Evolutionary conservation across 169 alveolate genomes (phyloP).

Genomic region (Eimeria sp.): DNA sequence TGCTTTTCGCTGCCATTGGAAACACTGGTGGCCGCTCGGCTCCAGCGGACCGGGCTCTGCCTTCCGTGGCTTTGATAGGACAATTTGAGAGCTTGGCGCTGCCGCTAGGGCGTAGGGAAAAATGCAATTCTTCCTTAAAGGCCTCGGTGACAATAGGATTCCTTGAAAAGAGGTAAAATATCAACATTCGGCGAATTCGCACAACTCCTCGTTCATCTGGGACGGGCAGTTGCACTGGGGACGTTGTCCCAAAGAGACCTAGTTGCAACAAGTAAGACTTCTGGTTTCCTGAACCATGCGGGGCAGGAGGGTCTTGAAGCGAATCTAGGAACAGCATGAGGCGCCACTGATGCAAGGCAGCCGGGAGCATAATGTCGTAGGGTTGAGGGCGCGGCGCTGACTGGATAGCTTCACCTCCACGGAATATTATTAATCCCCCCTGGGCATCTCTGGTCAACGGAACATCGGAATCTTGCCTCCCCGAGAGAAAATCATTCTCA

Average conservation of each 20-base stretch:
- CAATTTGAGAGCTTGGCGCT: neutral
- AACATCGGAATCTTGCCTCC: constrained; percentile 20
- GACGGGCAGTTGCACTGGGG: constrained; percentile 51
- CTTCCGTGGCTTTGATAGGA: neutral
- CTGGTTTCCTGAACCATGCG: neutral
- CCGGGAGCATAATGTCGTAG: constrained; percentile 58
- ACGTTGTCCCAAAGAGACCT: constrained; percentile 55
- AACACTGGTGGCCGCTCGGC: neutral
- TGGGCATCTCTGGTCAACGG: constrained; percentile 47
- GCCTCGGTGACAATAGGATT: constrained; percentile 31
- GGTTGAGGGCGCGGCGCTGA: constrained; percentile 42
- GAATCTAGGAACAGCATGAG: constrained; percentile 83
- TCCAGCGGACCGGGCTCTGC: constrained; percentile 44
- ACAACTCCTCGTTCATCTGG: constrained; percentile 66
- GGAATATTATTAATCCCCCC: constrained; percentile 43
- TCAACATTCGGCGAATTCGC: constrained; percentile 75
- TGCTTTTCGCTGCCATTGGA: neutral
- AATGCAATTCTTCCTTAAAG: constrained; percentile 56
- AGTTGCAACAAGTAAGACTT: constrained; percentile 20
- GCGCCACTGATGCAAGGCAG: constrained; percentile 83
- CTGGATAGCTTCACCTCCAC: constrained; percentile 82
- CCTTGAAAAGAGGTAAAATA: constrained; percentile 67
- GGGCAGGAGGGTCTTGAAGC: constrained; percentile 68
- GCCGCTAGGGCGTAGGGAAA: constrained; percentile 20
- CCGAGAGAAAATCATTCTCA: neutral